A percentile compares a stretch with the other conserved stretches of the same genome.
Evolutionary conservation across 2,329 filamentous ascomycete genomes (phyloP).

Genomic region (Hawksworthiomyces lignivorus): DNA sequence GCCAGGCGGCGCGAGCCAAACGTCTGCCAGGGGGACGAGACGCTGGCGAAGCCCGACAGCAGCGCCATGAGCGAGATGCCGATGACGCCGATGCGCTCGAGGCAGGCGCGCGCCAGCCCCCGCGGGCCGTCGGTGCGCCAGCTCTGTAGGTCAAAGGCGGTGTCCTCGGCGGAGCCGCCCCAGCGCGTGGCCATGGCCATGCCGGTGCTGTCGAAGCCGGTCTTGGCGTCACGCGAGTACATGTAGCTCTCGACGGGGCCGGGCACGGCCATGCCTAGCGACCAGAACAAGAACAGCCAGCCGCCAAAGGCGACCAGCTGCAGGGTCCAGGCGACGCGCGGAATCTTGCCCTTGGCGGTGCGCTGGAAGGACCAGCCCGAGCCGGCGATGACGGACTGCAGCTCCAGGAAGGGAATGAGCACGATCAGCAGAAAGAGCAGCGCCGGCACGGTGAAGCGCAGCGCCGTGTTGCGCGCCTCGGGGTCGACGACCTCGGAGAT

Average conservation of each 20-base stretch:
- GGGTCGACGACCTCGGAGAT: conserved; percentile 69
- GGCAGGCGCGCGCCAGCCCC: conserved; percentile 43
- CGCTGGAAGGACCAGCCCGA: conserved; percentile 57
- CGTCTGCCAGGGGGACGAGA: conserved; percentile 79
- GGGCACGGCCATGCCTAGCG: conserved; percentile 54
- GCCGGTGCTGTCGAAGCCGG: conserved; percentile 25
- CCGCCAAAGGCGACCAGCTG: conserved; percentile 53
- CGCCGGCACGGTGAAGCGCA: conserved; percentile 61
- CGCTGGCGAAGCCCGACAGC: conserved; percentile 82
- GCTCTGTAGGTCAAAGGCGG: conserved; percentile 2
- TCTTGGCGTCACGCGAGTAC: conserved; percentile 16
- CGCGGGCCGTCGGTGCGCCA: conserved; percentile 1
- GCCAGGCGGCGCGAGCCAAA: conserved; percentile 54
- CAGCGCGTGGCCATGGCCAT: conserved; percentile 20
- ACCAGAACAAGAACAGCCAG: conserved; percentile 75
- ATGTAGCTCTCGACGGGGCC: conserved; percentile 17
- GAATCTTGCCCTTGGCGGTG: conserved; percentile 46
- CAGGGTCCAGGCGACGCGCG: conserved; percentile 55
- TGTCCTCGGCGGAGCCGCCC: background rate
- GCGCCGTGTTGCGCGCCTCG: conserved; percentile 56
- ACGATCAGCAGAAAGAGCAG: conserved; percentile 66
- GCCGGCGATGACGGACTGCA: conserved; percentile 54
- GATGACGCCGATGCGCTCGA: conserved; percentile 71
- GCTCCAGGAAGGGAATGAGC: conserved; percentile 70
- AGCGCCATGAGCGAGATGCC: conserved; percentile 82